These are phyloP conservation scores for Nakazawaea wickerhamii DNA, from an alignment of 805 yeast genomes.

Conservation along the genomic window DNA sequence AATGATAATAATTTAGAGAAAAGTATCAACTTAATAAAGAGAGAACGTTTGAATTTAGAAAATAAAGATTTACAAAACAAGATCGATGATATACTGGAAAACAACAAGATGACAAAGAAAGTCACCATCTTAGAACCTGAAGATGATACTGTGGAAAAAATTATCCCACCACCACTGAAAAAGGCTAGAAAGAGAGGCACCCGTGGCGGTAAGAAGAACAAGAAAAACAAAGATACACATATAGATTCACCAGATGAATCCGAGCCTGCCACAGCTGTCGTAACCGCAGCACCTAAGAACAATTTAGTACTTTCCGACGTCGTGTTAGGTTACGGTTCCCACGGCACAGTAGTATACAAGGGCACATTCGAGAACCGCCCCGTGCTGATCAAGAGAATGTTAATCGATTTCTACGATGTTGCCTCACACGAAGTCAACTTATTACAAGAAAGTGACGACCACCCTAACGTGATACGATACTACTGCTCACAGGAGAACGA, in stretches of 20 bases:
- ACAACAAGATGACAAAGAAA: conserved; percentile 17
- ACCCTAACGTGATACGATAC: conserved; percentile 89
- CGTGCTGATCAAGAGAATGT: conserved; percentile 93
- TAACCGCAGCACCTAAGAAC: conserved; percentile 27
- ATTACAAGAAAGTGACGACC: conserved; percentile 94
- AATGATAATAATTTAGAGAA: conserved; percentile 22
- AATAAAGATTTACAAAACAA: conserved; percentile 8
- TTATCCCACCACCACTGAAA: conserved; percentile 8
- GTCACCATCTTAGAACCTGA: conserved; percentile 25
- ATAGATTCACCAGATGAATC: conserved; percentile 4
- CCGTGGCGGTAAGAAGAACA: conserved; percentile 72
- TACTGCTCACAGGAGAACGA: conserved; percentile 91
- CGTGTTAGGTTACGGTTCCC: conserved; percentile 92
- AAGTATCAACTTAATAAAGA: conserved; percentile 21
- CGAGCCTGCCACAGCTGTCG: conserved; percentile 12
- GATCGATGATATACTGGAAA: conserved; percentile 15
- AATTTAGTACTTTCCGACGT: conserved; percentile 62
- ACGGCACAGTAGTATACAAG: conserved; percentile 90
- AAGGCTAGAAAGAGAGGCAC: conserved; percentile 79
- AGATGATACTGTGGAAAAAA: conserved; percentile 17
- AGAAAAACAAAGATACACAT: conserved; percentile 24
- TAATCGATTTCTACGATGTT: conserved; percentile 86
- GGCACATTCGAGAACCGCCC: conserved; percentile 90
- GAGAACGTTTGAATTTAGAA: conserved; percentile 18
- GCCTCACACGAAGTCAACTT: conserved; percentile 88